Conservation (phyloP, 129 eudicot species). For the Pseudognaphalium luteoalbum region DNA sequence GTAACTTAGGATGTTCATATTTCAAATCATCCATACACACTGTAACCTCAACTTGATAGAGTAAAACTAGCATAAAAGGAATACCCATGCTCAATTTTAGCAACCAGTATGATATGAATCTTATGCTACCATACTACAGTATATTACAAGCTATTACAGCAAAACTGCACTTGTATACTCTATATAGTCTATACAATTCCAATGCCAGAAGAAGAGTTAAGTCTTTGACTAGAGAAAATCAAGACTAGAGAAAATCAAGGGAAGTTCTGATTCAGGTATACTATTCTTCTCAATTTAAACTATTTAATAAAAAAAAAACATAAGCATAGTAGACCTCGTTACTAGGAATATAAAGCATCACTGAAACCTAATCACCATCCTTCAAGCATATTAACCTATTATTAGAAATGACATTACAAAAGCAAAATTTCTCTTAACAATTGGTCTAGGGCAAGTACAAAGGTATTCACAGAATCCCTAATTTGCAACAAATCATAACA, state of each 20-base stretch:
- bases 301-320: background rate
- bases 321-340: constrained; percentile 6
- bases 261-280: background rate
- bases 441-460: constrained; percentile 29
- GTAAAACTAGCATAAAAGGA: too few relatives aligned
- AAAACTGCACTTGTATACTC: background rate
- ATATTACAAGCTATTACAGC: too few relatives aligned
- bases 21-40: too few relatives aligned
- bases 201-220: constrained; percentile 13
- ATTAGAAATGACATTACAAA: constrained; percentile 5
- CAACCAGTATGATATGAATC: too few relatives aligned
- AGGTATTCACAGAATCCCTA: background rate
- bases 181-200: background rate
- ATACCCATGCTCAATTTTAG: too few relatives aligned
- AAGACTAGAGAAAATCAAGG: constrained; percentile 6
- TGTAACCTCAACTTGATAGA: too few relatives aligned
- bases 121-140: too few relatives aligned
- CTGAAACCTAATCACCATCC: constrained; percentile 3
- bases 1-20: too few relatives aligned
- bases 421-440: background rate
- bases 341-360: background rate
- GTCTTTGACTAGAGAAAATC: background rate
- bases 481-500: constrained; percentile 20
- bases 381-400: constrained; percentile 5
- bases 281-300: background rate